These are phyloP conservation scores for Dactylellina leptospora DNA, from an alignment of 2,329 filamentous ascomycete species.

Conservation along the genomic window DNA sequence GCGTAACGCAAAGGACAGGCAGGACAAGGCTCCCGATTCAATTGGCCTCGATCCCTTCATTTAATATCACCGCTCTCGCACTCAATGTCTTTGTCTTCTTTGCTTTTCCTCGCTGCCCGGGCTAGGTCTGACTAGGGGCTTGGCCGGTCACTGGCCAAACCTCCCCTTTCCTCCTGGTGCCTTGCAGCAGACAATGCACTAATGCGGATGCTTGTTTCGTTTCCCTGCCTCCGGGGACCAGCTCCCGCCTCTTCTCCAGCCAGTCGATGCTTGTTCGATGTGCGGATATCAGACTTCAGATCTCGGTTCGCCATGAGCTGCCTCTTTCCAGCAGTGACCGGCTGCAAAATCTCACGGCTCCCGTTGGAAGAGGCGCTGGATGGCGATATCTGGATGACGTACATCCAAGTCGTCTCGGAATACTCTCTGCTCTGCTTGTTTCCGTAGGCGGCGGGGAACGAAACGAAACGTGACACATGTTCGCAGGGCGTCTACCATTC, in stretches of 20 bases:
- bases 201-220: slow-evolving; percentile 31
- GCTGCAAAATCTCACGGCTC: slow-evolving; percentile 5
- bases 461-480: slow-evolving; percentile 38
- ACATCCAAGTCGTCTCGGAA: too few species aligned
- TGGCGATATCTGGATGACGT: too few species aligned
- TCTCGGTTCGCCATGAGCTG: too few species aligned
- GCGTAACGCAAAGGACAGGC: slow-evolving; percentile 41
- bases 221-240: slow-evolving; percentile 21
- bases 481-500: too few species aligned
- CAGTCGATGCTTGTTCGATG: background rate
- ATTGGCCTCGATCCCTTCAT: slow-evolving; percentile 40
- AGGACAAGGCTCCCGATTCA: slow-evolving; percentile 42
- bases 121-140: slow-evolving; percentile 11
- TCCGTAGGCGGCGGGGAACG: slow-evolving; percentile 7
- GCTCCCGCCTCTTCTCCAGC: background rate
- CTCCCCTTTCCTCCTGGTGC: slow-evolving; percentile 23
- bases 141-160: too few species aligned
- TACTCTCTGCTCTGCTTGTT: too few species aligned
- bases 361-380: slow-evolving; percentile 1
- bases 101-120: slow-evolving; percentile 19
- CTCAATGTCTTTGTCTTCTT: slow-evolving; percentile 16
- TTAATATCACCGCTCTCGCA: slow-evolving; percentile 34
- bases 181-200: slow-evolving; percentile 22
- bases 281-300: too few species aligned
- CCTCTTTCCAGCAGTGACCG: background rate